These are phyloP conservation scores for Daldinia sp. DNA, from an alignment of 2,329 filamentous ascomycete genomes.

Conservation along the genomic window DNA sequence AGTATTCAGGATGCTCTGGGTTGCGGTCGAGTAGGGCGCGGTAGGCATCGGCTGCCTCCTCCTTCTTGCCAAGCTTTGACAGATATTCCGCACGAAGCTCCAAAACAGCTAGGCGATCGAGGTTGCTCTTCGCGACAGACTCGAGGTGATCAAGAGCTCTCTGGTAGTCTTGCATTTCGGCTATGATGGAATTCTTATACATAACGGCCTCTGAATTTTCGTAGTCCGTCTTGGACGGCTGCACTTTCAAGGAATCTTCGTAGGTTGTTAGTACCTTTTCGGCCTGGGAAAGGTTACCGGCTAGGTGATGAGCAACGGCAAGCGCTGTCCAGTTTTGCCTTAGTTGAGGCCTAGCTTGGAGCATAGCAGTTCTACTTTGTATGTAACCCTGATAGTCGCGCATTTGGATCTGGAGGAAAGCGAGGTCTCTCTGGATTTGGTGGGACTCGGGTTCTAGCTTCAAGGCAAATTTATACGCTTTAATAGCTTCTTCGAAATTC, in stretches of 20 bases:
- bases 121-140: conserved; percentile 74
- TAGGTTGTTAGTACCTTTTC: conserved; percentile 92
- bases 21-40: conserved; percentile 84
- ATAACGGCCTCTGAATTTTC: conserved; percentile 93
- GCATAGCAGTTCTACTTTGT: conserved; percentile 86
- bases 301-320: conserved; percentile 89
- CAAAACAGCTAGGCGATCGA: conserved; percentile 85
- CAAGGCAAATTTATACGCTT: conserved; percentile 97
- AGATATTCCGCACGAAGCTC: conserved; percentile 89
- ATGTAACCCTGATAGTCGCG: conserved; percentile 94
- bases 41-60: conserved; percentile 85
- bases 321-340: conserved; percentile 98
- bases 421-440: conserved; percentile 93
- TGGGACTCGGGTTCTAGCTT: conserved; percentile 91
- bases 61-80: conserved; percentile 75
- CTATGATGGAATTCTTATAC: conserved; percentile 96
- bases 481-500: conserved; percentile 99
- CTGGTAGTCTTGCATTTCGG: conserved; percentile 83
- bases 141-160: conserved; percentile 89
- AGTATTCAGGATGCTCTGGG: conserved; percentile 86
- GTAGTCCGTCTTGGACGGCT: conserved; percentile 79
- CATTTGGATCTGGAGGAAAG: conserved; percentile 94
- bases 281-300: conserved; percentile 84
- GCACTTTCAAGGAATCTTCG: conserved; percentile 88
- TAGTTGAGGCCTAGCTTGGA: conserved; percentile 81